Conservation (phyloP, 257 asterid genomes). For the Penstemon eatonii region DNA sequence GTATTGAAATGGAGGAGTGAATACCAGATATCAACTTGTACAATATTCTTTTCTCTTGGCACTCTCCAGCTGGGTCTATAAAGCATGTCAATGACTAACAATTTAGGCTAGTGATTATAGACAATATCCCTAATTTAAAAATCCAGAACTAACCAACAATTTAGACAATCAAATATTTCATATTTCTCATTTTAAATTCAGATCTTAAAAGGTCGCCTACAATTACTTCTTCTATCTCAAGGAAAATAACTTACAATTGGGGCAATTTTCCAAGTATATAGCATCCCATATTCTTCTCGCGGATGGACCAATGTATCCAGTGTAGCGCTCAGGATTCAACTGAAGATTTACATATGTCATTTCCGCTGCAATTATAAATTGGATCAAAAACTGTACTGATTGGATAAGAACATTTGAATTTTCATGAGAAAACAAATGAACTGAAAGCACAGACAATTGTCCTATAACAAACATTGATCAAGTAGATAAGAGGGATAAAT, state of each 20-base stretch:
- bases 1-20: constrained; percentile 75
- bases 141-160: neutral
- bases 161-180: neutral
- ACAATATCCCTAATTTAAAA: neutral
- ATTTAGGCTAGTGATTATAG: neutral
- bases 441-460: neutral
- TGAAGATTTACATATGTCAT: constrained; percentile 68
- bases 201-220: constrained; percentile 12
- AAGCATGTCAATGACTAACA: constrained; percentile 15
- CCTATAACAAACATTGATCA: neutral
- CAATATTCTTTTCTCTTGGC: constrained; percentile 62
- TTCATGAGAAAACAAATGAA: neutral
- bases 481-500: neutral
- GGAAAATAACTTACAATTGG: constrained; percentile 41
- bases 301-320: constrained; percentile 66
- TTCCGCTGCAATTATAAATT: constrained; percentile 48
- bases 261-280: constrained; percentile 56
- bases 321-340: constrained; percentile 67
- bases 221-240: neutral
- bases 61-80: constrained; percentile 61
- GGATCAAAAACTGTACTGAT: constrained; percentile 4
- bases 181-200: neutral
- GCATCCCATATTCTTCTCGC: constrained; percentile 78
- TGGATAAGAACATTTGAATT: neutral
- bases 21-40: constrained; percentile 78